Evolutionary conservation across 73 alveolate genomes (phyloP).

Genomic region (Durusdinium trenchii): DNA sequence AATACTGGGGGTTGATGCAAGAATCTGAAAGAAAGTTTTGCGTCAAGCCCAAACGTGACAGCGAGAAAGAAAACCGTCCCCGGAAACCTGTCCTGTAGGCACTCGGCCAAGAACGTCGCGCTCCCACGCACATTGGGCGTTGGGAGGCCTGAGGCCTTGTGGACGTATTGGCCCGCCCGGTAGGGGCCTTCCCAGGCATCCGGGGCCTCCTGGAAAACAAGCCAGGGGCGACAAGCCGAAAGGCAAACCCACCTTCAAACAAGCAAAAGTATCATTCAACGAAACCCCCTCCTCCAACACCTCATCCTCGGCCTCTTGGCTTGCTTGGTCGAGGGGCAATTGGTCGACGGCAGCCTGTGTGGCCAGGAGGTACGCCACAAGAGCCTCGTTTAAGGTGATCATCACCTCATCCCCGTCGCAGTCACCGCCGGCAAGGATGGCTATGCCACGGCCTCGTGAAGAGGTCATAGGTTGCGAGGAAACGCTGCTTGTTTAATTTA

Average conservation of each 20-base stretch:
- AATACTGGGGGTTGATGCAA: background rate
- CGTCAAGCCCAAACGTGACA: background rate
- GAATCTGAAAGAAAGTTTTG: background rate
- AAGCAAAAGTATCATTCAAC: too few relatives aligned
- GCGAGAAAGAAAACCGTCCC: background rate
- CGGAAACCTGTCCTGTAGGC: background rate
- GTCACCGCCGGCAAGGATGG: background rate
- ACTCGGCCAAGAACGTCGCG: background rate
- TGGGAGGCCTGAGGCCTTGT: background rate
- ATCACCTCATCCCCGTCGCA: background rate
- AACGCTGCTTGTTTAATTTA: too few relatives aligned
- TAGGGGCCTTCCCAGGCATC: too few relatives aligned
- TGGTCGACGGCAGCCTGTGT: background rate
- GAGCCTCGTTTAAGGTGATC: background rate
- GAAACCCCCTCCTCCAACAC: too few relatives aligned
- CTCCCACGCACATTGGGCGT: background rate
- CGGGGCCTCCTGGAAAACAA: too few relatives aligned
- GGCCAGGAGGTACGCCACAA: background rate
- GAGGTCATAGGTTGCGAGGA: too few relatives aligned
- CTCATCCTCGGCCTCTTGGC: background rate
- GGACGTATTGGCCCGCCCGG: background rate
- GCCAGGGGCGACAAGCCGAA: too few relatives aligned
- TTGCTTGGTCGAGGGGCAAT: background rate
- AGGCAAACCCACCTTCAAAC: too few relatives aligned
- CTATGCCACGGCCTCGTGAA: background rate